A percentile compares a stretch with the other conserved stretches of the same genome.
phyloP scores from a whole-genome alignment of 2,329 filamentous ascomycete species.

The Aspergillus sp. region DNA sequence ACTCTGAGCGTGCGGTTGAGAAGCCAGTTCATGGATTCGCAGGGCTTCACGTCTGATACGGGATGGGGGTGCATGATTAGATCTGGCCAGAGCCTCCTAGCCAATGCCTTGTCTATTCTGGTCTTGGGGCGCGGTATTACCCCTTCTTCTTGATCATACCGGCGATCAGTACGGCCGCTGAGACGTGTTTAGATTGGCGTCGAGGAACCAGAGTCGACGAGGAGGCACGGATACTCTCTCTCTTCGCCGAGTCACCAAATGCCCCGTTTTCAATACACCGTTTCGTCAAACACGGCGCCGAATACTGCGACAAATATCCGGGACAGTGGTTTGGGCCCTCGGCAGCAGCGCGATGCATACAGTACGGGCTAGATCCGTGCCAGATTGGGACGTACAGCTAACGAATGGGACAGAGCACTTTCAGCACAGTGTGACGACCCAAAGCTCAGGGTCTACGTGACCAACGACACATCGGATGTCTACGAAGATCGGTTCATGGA shows the following conservation, averaged over 20 bases:
- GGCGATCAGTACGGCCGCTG: too few relatives aligned
- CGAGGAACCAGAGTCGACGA: conserved; percentile 48
- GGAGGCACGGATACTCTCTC: conserved; percentile 62
- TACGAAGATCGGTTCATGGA: conserved; percentile 83
- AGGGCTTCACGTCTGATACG: conserved; percentile 82
- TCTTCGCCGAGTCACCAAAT: conserved; percentile 78
- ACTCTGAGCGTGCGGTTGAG: conserved; percentile 78
- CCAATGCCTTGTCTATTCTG: conserved; percentile 68
- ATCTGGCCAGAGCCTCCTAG: conserved; percentile 85
- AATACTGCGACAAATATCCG: conserved; percentile 83
- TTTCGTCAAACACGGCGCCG: conserved; percentile 81
- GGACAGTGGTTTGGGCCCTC: conserved; percentile 99
- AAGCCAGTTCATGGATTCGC: conserved; percentile 65
- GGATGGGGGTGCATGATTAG: conserved; percentile 99
- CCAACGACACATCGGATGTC: conserved; percentile 81
- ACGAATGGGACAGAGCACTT: conserved; percentile 52
- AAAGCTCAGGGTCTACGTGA: conserved; percentile 72
- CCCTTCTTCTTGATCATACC: too few relatives aligned
- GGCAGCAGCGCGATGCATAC: conserved; percentile 85
- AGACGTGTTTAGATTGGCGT: conserved; percentile 59
- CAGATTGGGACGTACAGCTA: conserved; percentile 3
- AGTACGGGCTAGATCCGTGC: conserved; percentile 47
- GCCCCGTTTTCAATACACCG: conserved; percentile 92
- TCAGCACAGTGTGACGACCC: conserved; percentile 54
- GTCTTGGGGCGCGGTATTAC: conserved; percentile 64